These are phyloP conservation scores for Apocynum venetum DNA, from an alignment of 257 asterid species.

Conservation along the genomic window DNA sequence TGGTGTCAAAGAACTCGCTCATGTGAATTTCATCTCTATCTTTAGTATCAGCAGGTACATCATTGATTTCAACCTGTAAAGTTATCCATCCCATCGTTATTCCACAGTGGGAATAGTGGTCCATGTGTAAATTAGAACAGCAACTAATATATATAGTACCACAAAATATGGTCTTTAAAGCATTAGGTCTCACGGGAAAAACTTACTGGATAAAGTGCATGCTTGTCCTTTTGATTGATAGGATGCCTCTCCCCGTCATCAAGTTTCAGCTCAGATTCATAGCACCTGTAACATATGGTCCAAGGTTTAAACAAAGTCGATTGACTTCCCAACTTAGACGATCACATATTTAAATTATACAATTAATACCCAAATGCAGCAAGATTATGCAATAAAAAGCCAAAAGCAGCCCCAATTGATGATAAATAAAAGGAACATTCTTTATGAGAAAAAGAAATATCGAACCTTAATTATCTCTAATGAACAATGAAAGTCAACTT, in stretches of 20 bases:
- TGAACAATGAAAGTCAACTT: no score
- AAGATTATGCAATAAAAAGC: neutral
- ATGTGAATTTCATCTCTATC: slow-evolving; percentile 84
- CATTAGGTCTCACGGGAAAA: neutral
- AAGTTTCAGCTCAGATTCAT: slow-evolving; percentile 73
- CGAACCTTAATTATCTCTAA: no score
- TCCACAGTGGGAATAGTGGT: neutral
- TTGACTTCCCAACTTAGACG: neutral
- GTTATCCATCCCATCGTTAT: slow-evolving; percentile 5
- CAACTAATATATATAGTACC: neutral
- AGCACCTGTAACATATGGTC: slow-evolving; percentile 49
- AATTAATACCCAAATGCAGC: neutral
- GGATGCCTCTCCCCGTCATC: slow-evolving; percentile 96
- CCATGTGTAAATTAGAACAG: neutral
- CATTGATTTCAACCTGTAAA: slow-evolving; percentile 64
- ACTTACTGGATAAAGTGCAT: slow-evolving; percentile 72
- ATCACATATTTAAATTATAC: neutral
- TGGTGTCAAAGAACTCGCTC: slow-evolving; percentile 98
- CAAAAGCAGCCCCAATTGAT: no score
- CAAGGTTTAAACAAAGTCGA: neutral
- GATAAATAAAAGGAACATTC: no score
- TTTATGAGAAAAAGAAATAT: no score
- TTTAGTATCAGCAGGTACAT: slow-evolving; percentile 72
- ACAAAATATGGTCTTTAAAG: neutral
- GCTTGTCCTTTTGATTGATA: slow-evolving; percentile 70